Percentiles rank a stretch among this genome's conserved stretches.
Evolutionary conservation across 192 early-diverging fungal species (phyloP).

Genomic region (Coemansia sp.): DNA sequence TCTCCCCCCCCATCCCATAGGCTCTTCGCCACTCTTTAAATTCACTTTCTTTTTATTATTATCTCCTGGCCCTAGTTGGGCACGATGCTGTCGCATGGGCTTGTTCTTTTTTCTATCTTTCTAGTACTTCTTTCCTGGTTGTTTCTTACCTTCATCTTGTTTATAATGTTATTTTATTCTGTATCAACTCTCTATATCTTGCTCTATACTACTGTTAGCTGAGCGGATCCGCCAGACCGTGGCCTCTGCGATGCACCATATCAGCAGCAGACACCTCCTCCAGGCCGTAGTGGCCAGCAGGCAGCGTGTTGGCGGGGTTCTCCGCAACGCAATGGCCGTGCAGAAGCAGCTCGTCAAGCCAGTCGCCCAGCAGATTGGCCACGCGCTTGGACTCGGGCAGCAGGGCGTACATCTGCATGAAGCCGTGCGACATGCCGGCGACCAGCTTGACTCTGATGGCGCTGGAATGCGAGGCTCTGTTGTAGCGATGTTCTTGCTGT

Average conservation of each 20-base stretch:
- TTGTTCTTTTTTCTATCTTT: no score
- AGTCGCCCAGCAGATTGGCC: conserved; percentile 30
- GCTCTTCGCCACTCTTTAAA: no score
- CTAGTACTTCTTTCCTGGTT: no score
- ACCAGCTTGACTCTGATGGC: conserved; percentile 51
- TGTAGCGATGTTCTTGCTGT: no score
- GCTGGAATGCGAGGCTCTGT: background rate
- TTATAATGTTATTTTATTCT: conserved; percentile 1
- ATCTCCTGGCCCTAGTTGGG: no score
- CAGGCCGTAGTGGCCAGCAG: conserved; percentile 33
- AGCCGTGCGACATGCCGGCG: conserved; percentile 54
- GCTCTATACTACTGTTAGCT: conserved; percentile 11
- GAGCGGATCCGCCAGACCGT: conserved; percentile 44
- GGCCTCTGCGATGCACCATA: conserved; percentile 46
- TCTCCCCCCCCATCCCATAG: no score
- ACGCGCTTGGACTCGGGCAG: conserved; percentile 46
- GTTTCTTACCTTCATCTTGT: background rate
- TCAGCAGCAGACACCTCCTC: conserved; percentile 43
- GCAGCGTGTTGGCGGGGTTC: conserved; percentile 5
- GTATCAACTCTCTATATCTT: background rate
- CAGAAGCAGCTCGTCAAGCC: conserved; percentile 42
- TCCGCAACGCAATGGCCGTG: conserved; percentile 8
- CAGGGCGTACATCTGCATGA: conserved; percentile 54
- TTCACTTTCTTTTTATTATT: no score
- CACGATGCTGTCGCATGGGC: no score